Evolutionary conservation across 768 basidiomycete genomes (phyloP).

Genomic region (Boletellus emodensis): DNA sequence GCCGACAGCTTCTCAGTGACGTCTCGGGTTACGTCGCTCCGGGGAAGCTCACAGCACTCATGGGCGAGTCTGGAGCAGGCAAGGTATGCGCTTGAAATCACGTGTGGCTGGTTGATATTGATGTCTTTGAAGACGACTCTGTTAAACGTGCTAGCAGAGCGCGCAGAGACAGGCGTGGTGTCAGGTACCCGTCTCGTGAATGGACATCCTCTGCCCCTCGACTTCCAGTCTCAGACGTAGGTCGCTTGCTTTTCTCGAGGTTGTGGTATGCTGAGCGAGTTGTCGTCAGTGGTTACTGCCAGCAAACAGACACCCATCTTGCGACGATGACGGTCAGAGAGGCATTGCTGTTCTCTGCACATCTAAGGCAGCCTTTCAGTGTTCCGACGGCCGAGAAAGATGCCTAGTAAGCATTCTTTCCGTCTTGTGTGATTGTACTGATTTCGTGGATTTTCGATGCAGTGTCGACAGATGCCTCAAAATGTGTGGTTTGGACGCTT

Average conservation of each 20-base stretch:
- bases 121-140: conserved; percentile 39
- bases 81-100: conserved; percentile 26
- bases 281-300: conserved; percentile 67
- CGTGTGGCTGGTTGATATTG: background rate
- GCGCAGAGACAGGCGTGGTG: conserved; percentile 36
- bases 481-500: conserved; percentile 62
- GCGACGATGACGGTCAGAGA: conserved; percentile 75
- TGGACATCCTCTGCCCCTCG: conserved; percentile 39
- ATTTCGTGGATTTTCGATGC: background rate
- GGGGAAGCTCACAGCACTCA: conserved; percentile 73
- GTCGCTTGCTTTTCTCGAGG: background rate
- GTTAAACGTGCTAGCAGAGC: conserved; percentile 45
- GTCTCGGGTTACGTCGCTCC: conserved; percentile 80
- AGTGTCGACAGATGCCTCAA: conserved; percentile 54
- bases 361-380: conserved; percentile 65
- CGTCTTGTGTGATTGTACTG: background rate
- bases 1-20: conserved; percentile 59
- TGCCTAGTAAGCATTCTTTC: conserved; percentile 54
- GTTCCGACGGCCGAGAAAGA: conserved; percentile 71
- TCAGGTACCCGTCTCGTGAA: conserved; percentile 44
- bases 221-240: conserved; percentile 56
- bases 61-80: conserved; percentile 60
- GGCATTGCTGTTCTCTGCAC: conserved; percentile 75
- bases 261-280: background rate
- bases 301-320: conserved; percentile 82